Evolutionary conservation across 345 rosid species (phyloP).

Genomic region (Psidium guajava): DNA sequence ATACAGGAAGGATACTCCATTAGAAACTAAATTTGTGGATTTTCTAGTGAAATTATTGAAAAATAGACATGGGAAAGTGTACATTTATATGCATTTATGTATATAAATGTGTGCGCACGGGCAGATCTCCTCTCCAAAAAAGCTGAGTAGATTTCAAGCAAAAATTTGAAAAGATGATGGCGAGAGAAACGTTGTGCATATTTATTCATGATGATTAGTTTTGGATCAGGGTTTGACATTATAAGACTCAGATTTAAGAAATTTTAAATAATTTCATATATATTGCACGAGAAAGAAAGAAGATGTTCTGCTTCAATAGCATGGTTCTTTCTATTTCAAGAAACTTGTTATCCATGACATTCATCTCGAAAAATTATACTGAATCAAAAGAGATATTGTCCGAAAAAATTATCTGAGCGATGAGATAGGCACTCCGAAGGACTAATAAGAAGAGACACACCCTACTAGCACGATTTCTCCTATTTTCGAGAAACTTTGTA

Average conservation of each 20-base stretch:
- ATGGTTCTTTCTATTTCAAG: neutral
- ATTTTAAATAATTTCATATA: neutral
- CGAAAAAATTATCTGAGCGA: neutral
- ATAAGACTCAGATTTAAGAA: neutral
- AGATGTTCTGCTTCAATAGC: neutral
- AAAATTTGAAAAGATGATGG: neutral
- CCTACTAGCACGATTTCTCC: too few relatives aligned
- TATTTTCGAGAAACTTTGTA: neutral
- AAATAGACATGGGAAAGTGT: neutral
- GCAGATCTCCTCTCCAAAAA: neutral
- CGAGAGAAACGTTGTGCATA: neutral
- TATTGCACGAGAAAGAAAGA: neutral
- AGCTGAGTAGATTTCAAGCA: neutral
- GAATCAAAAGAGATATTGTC: neutral
- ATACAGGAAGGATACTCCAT: neutral
- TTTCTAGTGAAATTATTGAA: neutral
- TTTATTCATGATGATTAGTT: neutral
- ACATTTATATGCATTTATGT: too few relatives aligned
- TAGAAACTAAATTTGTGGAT: neutral
- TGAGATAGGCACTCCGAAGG: neutral
- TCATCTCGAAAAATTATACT: neutral
- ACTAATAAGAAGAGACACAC: neutral
- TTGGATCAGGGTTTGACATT: neutral
- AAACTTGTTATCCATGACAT: neutral
- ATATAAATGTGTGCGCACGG: too few relatives aligned